Evolutionary conservation across 345 rosid genomes (phyloP), one percentile per base, ranked within the genome.

Genomic region (Aquilaria sinensis): DNA sequence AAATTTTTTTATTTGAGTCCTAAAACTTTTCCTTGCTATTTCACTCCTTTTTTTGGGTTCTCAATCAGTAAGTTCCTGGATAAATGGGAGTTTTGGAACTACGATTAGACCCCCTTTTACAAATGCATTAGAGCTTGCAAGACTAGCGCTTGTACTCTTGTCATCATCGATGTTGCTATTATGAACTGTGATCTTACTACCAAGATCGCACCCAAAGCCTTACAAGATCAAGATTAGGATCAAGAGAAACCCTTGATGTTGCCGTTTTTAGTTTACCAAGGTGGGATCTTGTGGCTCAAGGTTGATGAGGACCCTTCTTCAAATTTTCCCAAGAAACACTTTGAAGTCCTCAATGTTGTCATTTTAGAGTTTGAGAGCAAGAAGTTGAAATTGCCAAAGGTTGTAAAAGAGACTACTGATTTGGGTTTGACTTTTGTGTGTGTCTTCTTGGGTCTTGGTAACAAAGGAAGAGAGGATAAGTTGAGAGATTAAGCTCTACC

Each of bases 101-200:
- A 98, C 64, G 67, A 91, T 53, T 96, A 95, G 67, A 87, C 96
- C 51, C 98, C 99, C 2, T 95, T 95, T 75, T 95, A 97, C 90
- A 85, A 89, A 73, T 93, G 92, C 41, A 90, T 89, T 69, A 86
- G 99, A 65, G 70, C 80, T 43, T 91, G 92, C 45, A 56, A 78
- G 31, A 93, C 98, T 47, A 91, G 90, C 6, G 52, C 81, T 60
- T 85, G 74, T 68, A 68, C 84, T 65, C 63, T 85, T 6, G 41
- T 67, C 66, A 93, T 78, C 60, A 37, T 65, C 30, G 75, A 85
- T 52, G 87, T 91, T 53, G 46, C 81, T 70, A 59, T 95, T 62
- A 68, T 86, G 61, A 84, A 83, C 6, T 97, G 99, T 12, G 83
- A 81, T 72, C 79, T 95, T 33, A 79, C 81, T n/a, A 97, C 98